These are phyloP conservation scores for Psilocybe cyanescens DNA, from an alignment of 768 basidiomycete species.

Conservation along the genomic window DNA sequence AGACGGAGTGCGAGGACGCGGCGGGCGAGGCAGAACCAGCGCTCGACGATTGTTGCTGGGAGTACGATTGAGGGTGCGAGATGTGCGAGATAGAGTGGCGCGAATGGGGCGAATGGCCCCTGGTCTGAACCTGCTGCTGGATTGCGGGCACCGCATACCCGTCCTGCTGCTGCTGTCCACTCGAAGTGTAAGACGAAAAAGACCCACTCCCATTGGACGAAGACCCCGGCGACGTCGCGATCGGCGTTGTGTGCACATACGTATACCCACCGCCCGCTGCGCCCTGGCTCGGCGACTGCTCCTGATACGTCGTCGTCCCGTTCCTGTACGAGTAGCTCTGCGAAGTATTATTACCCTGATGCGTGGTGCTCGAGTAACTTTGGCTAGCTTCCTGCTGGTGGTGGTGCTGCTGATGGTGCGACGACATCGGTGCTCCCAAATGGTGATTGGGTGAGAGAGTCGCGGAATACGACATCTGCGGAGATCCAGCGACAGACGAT, in stretches of 20 bases:
- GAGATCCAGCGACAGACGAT: constrained; percentile 48
- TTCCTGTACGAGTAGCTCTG: constrained; percentile 39
- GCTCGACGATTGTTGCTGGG: constrained; percentile 37
- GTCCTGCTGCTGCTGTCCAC: constrained; percentile 7
- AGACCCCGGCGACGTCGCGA: constrained; percentile 29
- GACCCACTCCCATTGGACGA: constrained; percentile 20
- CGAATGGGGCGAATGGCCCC: constrained; percentile 26
- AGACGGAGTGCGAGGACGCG: constrained; percentile 51
- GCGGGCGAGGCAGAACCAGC: constrained; percentile 54
- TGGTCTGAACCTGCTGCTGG: not conserved
- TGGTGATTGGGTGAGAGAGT: constrained; percentile 41
- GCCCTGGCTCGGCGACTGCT: constrained; percentile 37
- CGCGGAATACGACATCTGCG: constrained; percentile 45
- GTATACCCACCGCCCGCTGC: constrained; percentile 31
- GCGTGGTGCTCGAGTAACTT: not conserved
- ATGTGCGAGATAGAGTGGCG: constrained; percentile 65
- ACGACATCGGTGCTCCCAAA: constrained; percentile 24
- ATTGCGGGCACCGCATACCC: constrained; percentile 25
- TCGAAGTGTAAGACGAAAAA: constrained; percentile 38
- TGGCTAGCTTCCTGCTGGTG: not conserved
- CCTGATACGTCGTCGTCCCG: constrained; percentile 48
- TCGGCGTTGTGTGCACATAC: constrained; percentile 41
- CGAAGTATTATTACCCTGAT: constrained; percentile 5
- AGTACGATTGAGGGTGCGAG: constrained; percentile 54
- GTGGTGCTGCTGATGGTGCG: constrained; percentile 16